Conservation (phyloP, 345 rosid species). For the Melaleuca quinquenervia region DNA sequence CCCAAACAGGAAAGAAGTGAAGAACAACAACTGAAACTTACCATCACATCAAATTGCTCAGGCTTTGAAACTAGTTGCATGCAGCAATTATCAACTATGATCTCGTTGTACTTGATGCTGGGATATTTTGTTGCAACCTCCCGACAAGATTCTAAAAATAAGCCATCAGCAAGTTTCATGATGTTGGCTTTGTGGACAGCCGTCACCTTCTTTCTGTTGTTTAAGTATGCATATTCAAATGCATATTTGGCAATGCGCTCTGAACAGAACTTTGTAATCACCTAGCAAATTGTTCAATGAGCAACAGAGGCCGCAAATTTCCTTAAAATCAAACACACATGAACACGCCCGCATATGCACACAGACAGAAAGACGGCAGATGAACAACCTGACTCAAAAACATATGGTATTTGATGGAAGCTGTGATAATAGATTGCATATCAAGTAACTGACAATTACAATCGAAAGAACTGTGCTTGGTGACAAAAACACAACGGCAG, state of each 20-base stretch:
- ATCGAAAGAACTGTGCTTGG: neutral
- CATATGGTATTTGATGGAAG: neutral
- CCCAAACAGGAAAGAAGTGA: neutral
- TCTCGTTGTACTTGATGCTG: constrained; percentile 77
- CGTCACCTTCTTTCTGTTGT: constrained; percentile 87
- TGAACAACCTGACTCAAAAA: neutral
- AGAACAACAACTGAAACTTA: constrained; percentile 11
- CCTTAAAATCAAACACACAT: neutral
- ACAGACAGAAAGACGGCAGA: neutral
- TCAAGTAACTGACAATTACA: neutral
- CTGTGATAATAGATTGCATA: neutral
- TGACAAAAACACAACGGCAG: neutral
- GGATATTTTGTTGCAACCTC: constrained; percentile 80
- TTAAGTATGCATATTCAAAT: constrained; percentile 89
- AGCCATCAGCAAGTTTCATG: constrained; percentile 97
- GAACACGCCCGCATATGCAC: neutral
- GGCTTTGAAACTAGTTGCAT: constrained; percentile 99
- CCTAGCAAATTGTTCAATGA: constrained; percentile 31
- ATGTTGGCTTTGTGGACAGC: constrained; percentile 98
- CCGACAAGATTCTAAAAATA: constrained; percentile 89
- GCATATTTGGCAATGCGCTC: constrained; percentile 95
- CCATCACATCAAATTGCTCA: constrained; percentile 99
- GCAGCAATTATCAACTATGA: constrained; percentile 92
- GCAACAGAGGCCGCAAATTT: neutral
- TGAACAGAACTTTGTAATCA: constrained; percentile 94